Evolutionary conservation across 2,329 filamentous ascomycete species (phyloP).

Genomic region (Amphichorda felina): DNA sequence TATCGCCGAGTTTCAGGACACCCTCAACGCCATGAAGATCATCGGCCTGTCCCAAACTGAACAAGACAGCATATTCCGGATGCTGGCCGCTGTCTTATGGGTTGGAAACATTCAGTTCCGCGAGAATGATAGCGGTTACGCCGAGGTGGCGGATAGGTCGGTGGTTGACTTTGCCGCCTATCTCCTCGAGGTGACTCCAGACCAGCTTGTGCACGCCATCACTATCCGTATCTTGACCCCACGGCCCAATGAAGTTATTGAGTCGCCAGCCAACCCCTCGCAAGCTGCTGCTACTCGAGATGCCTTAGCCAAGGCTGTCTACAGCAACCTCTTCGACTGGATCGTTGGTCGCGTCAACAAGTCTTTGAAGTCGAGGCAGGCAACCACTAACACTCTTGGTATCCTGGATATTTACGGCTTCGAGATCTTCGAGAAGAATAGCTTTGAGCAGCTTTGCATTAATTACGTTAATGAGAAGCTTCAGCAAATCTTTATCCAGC

Average conservation of each 20-base stretch:
- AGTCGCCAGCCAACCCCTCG: slow-evolving; percentile 71
- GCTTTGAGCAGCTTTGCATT: slow-evolving; percentile 97
- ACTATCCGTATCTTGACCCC: slow-evolving; percentile 76
- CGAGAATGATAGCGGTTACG: slow-evolving; percentile 84
- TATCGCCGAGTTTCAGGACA: slow-evolving; percentile 77
- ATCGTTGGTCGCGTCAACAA: slow-evolving; percentile 88
- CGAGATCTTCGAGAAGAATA: slow-evolving; percentile 98
- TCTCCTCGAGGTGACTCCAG: slow-evolving; percentile 74
- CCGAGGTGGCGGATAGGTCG: slow-evolving; percentile 74
- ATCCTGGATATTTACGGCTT: slow-evolving; percentile 99
- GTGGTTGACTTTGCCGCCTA: slow-evolving; percentile 94
- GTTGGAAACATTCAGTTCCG: slow-evolving; percentile 85
- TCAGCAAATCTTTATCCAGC: slow-evolving; percentile 97
- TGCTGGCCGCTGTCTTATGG: slow-evolving; percentile 87
- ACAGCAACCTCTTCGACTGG: slow-evolving; percentile 97
- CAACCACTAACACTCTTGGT: slow-evolving; percentile 75
- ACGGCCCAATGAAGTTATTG: slow-evolving; percentile 53
- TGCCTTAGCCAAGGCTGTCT: slow-evolving; percentile 88
- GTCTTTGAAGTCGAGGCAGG: slow-evolving; percentile 68
- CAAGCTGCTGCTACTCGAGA: slow-evolving; percentile 83
- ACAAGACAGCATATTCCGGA: slow-evolving; percentile 93
- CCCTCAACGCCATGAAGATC: slow-evolving; percentile 84
- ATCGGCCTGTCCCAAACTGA: slow-evolving; percentile 82
- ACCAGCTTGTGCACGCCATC: slow-evolving; percentile 72
- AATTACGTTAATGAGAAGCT: slow-evolving; percentile 99